Base-by-base conservation (phyloP, 1,284 basidiomycete species). In the Takashimella koratensis region DNA sequence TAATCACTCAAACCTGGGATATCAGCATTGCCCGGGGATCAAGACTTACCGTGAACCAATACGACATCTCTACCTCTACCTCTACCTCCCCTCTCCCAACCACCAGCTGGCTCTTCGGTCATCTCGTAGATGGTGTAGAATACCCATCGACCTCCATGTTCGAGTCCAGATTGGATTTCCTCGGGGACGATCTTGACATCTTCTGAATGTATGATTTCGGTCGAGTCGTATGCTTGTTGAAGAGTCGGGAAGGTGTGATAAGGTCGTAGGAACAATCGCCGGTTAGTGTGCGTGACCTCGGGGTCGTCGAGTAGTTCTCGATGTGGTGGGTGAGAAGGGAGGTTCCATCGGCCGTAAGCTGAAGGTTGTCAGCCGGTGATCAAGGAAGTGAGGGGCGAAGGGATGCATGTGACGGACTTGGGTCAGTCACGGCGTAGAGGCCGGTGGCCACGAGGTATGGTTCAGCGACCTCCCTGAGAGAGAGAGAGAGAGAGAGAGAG, bases 61-160 rank as follows among this genome's bases (percentile, higher is more conserved):
- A 78, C 60, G 47, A 78, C 49, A 60, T 78, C 76, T 3, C 62
- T 55, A 1, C 68, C 69, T 22, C 52, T 53, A 2, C 72, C 75
- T 45, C 57, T 64, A 2, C 74, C 74, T 20, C 60, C 64, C 11
- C 60, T 66, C 27, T 70, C 71, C 69, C 70, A 72, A 0, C 70
- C 71, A 11, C 62, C 67, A n/a, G 60, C 45, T 0, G 68, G 68
- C 45, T 65, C 62, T 3, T 59, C 53, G 25, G 62, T 54, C 60
- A 71, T 62, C 64, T 77, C 73, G 70, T 70, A 76, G 4, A 64
- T 62, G 52, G 70, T 75, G 60, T 78, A 78, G 39, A 58, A 65
- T 20, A 78, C 53, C 76, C 76, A 77, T 52, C 74, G 54, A 5
- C 70, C 73, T 2, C 70, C 66, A 41, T 57, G 53, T 25, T 59